phyloP scores from a whole-genome alignment of 1,284 basidiomycete genomes.

The Golubevia pallescens region DNA sequence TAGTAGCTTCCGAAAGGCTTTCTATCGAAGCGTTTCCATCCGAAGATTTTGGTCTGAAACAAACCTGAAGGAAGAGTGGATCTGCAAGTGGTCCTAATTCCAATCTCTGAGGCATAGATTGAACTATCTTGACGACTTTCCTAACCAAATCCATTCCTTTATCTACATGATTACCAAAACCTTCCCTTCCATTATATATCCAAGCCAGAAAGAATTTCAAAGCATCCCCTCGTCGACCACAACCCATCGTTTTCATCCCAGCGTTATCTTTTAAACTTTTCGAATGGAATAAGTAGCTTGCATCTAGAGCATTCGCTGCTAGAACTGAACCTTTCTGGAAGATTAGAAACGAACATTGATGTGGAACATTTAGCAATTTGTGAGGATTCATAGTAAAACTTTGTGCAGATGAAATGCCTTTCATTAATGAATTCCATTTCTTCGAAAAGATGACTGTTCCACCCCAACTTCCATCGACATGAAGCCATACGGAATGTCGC shows the following conservation, averaged over 20 bases:
- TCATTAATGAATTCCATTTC: slow-evolving; percentile 30
- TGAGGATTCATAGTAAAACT: slow-evolving; percentile 66
- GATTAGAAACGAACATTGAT: slow-evolving; percentile 65
- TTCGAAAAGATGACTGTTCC: slow-evolving; percentile 63
- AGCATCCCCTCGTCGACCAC: slow-evolving; percentile 65
- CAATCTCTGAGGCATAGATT: slow-evolving; percentile 14
- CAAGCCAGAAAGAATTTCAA: slow-evolving; percentile 66
- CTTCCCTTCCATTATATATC: slow-evolving; percentile 60
- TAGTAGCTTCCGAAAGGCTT: slow-evolving; percentile 16
- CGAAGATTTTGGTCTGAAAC: slow-evolving; percentile 35
- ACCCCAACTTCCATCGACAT: slow-evolving; percentile 66
- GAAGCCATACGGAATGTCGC: slow-evolving; percentile 57
- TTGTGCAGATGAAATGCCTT: slow-evolving; percentile 56
- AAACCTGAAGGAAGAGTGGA: slow-evolving; percentile 51
- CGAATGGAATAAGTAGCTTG: slow-evolving; percentile 66
- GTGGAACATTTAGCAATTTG: slow-evolving; percentile 65
- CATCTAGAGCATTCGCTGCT: slow-evolving; percentile 63
- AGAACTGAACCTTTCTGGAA: slow-evolving; percentile 55
- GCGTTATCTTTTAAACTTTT: slow-evolving; percentile 16
- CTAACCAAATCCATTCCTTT: slow-evolving; percentile 33
- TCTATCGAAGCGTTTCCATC: slow-evolving; percentile 6
- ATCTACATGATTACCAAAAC: slow-evolving; percentile 55
- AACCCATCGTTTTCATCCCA: slow-evolving; percentile 54
- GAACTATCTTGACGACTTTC: slow-evolving; percentile 27
- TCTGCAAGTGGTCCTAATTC: slow-evolving; percentile 42